A percentile compares a stretch with the other conserved stretches of the same genome.
Evolutionary conservation across 2,329 filamentous ascomycete species (phyloP).

Genomic region (Pleomassaria siparia): DNA sequence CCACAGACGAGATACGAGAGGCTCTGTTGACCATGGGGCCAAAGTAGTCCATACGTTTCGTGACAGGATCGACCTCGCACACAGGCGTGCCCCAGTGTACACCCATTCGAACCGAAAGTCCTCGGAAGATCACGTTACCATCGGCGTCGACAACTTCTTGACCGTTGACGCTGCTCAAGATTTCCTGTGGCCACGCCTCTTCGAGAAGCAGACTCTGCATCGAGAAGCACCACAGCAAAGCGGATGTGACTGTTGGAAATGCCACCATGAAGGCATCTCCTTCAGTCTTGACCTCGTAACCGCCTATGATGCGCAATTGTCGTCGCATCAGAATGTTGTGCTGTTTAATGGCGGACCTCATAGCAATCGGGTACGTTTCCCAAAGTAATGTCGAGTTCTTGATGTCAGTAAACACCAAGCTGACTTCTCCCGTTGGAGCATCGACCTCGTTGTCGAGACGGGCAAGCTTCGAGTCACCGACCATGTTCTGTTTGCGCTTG

Average conservation of each 20-base stretch:
- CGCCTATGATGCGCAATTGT: slow-evolving; percentile 88
- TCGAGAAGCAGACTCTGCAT: slow-evolving; percentile 87
- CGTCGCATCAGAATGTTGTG: slow-evolving; percentile 97
- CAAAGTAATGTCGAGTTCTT: slow-evolving; percentile 96
- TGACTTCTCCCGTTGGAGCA: slow-evolving; percentile 84
- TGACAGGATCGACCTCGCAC: slow-evolving; percentile 93
- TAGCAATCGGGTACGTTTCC: slow-evolving; percentile 93
- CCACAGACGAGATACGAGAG: slow-evolving; percentile 88
- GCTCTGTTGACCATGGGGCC: slow-evolving; percentile 99
- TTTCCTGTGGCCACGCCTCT: slow-evolving; percentile 90
- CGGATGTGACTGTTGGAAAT: slow-evolving; percentile 93
- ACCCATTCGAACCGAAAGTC: slow-evolving; percentile 94
- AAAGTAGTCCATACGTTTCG: slow-evolving; percentile 98
- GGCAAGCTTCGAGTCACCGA: slow-evolving; percentile 83
- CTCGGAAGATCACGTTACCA: slow-evolving; percentile 86
- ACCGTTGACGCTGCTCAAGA: slow-evolving; percentile 82
- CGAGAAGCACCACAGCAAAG: slow-evolving; percentile 93
- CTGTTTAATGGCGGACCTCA: slow-evolving; percentile 94
- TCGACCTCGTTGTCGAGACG: slow-evolving; percentile 88
- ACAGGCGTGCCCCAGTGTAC: slow-evolving; percentile 95
- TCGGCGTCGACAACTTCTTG: slow-evolving; percentile 82
- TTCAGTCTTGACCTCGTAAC: slow-evolving; percentile 99
- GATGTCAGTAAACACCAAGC: slow-evolving; percentile 97
- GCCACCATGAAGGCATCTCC: slow-evolving; percentile 99
- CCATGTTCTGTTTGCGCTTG: slow-evolving; percentile 58